These are phyloP conservation scores for Colletotrichum limetticola DNA, from an alignment of 2,329 filamentous ascomycete genomes.

Conservation along the genomic window DNA sequence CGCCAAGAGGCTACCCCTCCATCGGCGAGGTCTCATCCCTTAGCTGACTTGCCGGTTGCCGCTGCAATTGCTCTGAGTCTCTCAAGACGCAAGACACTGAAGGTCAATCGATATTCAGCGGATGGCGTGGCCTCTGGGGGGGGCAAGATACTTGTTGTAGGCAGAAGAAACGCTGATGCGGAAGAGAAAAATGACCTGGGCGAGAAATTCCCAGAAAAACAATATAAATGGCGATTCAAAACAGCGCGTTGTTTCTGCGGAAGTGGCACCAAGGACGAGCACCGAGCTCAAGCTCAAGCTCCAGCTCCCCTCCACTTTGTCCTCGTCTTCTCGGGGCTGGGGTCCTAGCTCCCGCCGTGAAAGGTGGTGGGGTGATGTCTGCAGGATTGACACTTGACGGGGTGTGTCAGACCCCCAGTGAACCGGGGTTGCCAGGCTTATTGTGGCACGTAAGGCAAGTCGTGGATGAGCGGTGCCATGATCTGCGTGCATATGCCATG, in stretches of 20 bases:
- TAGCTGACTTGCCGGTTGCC: neutral
- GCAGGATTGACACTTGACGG: constrained; percentile 33
- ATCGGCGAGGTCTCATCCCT: neutral
- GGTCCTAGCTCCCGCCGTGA: constrained; percentile 25
- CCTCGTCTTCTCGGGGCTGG: constrained; percentile 12
- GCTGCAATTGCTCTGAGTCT: neutral
- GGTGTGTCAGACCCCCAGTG: constrained; percentile 4
- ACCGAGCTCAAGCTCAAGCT: constrained; percentile 2
- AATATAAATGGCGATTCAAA: constrained; percentile 9
- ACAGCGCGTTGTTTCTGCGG: neutral
- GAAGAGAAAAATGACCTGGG: neutral
- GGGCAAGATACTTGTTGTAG: neutral
- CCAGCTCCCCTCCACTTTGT: neutral
- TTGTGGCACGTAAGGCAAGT: neutral
- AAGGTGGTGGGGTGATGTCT: constrained; percentile 32
- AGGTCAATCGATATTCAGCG: neutral
- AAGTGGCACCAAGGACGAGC: neutral
- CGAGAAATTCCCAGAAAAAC: neutral
- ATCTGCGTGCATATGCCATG: constrained; percentile 1
- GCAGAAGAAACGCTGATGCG: neutral
- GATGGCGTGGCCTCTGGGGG: neutral
- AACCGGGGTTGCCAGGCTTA: neutral
- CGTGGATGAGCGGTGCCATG: neutral
- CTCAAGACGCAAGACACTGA: neutral
- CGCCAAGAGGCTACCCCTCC: constrained; percentile 18